phyloP scores from a whole-genome alignment of 2,329 filamentous ascomycete genomes.

The Elsinoe batatas region DNA sequence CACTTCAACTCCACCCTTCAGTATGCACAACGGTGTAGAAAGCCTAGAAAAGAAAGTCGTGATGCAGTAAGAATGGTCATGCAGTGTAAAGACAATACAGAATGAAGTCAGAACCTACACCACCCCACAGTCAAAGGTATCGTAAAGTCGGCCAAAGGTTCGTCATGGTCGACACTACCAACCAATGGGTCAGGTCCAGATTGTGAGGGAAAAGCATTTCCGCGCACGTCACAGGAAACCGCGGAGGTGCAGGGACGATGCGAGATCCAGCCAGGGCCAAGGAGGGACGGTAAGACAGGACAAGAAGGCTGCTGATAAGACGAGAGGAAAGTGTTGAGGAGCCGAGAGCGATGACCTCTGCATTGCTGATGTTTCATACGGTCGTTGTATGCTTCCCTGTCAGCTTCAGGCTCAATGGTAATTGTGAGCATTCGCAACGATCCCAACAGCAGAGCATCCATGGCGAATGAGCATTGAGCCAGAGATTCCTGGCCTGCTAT shows the following conservation, averaged over 20 bases:
- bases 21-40: no score
- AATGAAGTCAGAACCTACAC: constrained; percentile 2
- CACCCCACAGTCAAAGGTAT: neutral
- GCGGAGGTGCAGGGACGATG: constrained; percentile 11
- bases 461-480: no score
- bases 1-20: neutral
- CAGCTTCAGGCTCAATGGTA: neutral
- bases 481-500: neutral
- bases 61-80: neutral
- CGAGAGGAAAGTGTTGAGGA: no score
- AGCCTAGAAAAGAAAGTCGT: constrained; percentile 10
- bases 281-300: constrained; percentile 5
- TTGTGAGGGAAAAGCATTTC: constrained; percentile 7
- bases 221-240: constrained; percentile 5
- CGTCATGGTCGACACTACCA: neutral
- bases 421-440: neutral
- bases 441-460: no score
- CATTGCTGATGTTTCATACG: neutral
- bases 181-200: neutral
- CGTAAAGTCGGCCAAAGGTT: neutral
- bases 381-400: no score
- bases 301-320: neutral
- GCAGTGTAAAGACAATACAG: neutral
- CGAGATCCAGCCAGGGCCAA: constrained; percentile 8
- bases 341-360: neutral